Conservation (phyloP, 2,329 filamentous ascomycete species). For the Exserohilum rostratum region DNA sequence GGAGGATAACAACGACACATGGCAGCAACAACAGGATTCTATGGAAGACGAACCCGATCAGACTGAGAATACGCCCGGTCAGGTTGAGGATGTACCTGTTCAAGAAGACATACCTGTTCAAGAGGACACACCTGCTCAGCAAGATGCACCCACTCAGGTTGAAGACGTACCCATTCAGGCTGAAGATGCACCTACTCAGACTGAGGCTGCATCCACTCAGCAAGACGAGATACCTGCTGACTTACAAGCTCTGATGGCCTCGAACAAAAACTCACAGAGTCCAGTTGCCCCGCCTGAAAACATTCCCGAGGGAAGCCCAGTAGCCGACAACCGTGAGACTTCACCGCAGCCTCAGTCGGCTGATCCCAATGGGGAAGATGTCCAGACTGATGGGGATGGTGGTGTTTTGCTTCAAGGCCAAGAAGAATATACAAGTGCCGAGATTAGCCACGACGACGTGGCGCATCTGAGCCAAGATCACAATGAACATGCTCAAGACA, state of each 20-base stretch:
- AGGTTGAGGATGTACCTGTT: conserved; percentile 5
- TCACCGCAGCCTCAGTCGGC: neutral
- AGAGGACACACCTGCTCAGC: neutral
- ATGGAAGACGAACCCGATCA: neutral
- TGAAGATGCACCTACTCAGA: too few species aligned
- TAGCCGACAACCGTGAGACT: neutral
- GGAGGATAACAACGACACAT: conserved; percentile 24
- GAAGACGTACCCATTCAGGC: too few species aligned
- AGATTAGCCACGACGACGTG: conserved; percentile 4
- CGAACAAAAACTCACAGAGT: conserved; percentile 7
- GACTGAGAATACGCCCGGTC: neutral
- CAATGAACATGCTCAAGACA: conserved; percentile 11
- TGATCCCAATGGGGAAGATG: conserved; percentile 4
- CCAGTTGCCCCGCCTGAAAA: neutral
- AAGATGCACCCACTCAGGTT: neutral
- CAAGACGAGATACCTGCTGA: conserved; percentile 16
- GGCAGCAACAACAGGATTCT: conserved; percentile 3
- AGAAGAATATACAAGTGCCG: conserved; percentile 8
- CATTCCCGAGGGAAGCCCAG: neutral
- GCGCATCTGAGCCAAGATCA: conserved; percentile 20
- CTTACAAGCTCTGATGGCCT: conserved; percentile 8
- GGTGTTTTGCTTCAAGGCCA: conserved; percentile 21
- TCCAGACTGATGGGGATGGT: conserved; percentile 19
- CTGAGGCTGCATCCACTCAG: conserved; percentile 1
- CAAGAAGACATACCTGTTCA: conserved; percentile 6